phyloP scores from a whole-genome alignment of 331 rosid genomes.

The Telfairia occidentalis region DNA sequence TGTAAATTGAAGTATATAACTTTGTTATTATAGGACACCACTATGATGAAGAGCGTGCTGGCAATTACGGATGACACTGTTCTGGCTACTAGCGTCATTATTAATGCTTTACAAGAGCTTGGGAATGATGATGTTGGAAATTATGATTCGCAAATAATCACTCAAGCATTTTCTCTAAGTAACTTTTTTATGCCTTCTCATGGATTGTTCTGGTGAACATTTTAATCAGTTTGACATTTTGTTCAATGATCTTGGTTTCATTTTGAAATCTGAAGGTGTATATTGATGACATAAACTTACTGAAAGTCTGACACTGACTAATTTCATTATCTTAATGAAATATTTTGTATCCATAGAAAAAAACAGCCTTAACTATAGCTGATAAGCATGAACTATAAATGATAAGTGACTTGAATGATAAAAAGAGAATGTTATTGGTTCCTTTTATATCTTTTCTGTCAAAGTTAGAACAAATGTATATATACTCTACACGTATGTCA shows the following conservation, averaged over 20 bases:
- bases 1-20: background rate
- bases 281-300: background rate
- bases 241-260: background rate
- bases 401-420: background rate
- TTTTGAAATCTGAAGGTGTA: background rate
- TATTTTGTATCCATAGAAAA: background rate
- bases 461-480: background rate
- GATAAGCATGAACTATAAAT: background rate
- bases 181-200: slow-evolving; percentile 11
- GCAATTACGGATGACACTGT: background rate
- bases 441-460: background rate
- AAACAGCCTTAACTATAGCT: background rate
- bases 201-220: background rate
- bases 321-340: background rate
- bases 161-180: slow-evolving; percentile 58
- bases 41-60: background rate
- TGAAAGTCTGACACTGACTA: background rate
- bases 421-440: background rate
- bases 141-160: slow-evolving; percentile 26
- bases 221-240: background rate
- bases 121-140: slow-evolving; percentile 19
- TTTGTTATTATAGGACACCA: background rate
- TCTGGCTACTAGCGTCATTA: slow-evolving; percentile 21
- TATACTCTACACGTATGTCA: background rate
- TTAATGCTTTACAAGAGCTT: slow-evolving; percentile 36